phyloP scores from a whole-genome alignment of 805 yeast species.

The Pichia pseudocactophila region DNA sequence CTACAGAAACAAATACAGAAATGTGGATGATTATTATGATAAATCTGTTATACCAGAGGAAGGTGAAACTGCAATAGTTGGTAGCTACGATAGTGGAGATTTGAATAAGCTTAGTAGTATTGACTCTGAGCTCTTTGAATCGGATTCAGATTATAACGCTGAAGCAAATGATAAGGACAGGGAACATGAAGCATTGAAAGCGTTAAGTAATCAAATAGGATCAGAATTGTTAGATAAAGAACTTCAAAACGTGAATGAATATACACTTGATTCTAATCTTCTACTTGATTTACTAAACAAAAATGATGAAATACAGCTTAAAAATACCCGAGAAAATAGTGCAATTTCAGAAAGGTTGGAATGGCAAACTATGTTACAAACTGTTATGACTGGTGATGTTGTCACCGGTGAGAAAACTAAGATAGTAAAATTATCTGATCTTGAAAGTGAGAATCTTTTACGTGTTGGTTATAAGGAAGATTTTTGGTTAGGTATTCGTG shows the following conservation, averaged over 20 bases:
- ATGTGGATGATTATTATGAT: conserved; percentile 45
- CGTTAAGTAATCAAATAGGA: conserved; percentile 27
- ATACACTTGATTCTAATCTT: conserved; percentile 29
- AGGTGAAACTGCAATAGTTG: conserved; percentile 22
- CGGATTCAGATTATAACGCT: conserved; percentile 5
- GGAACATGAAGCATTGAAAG: conserved; percentile 25
- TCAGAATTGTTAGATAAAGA: conserved; percentile 20
- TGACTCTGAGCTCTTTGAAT: conserved; percentile 9
- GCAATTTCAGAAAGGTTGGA: conserved; percentile 67
- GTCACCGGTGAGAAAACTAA: conserved; percentile 83
- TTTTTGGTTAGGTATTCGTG: conserved; percentile 80
- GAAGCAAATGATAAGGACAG: conserved; percentile 14
- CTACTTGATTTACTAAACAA: conserved; percentile 25
- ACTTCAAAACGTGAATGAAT: conserved; percentile 28
- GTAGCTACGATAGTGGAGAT: conserved; percentile 20
- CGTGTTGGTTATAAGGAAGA: conserved; percentile 56
- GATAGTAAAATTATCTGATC: conserved; percentile 39
- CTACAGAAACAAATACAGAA: conserved; percentile 24
- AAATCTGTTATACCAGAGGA: conserved; percentile 35
- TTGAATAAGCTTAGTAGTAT: conserved; percentile 1
- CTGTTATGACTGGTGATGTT: conserved; percentile 92
- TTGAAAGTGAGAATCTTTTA: conserved; percentile 37
- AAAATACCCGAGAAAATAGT: conserved; percentile 21
- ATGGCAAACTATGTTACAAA: conserved; percentile 91
- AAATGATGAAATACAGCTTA: conserved; percentile 29